Percentiles rank a stretch among this genome's conserved stretches.
phyloP scores from a whole-genome alignment of 805 yeast genomes.

The Starmerella scarabaei region DNA sequence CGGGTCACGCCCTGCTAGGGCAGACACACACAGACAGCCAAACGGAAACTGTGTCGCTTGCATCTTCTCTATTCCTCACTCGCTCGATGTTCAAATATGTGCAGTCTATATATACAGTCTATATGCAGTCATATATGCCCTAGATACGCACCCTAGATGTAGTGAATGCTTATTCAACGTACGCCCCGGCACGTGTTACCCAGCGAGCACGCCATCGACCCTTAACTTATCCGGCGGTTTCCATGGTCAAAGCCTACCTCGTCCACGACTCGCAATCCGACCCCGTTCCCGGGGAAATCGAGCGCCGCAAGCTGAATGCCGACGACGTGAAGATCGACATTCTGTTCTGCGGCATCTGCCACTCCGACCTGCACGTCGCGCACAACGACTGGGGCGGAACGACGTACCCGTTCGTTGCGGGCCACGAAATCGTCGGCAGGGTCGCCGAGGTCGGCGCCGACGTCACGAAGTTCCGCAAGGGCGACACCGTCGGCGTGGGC shows the following conservation, averaged over 20 bases:
- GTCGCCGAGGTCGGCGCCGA: conserved; percentile 41
- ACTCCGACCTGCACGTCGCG: conserved; percentile 43
- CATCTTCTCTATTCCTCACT: too few species aligned
- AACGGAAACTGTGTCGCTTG: too few species aligned
- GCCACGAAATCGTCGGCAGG: conserved; percentile 35
- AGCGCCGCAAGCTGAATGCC: conserved; percentile 15
- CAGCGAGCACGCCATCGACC: too few species aligned
- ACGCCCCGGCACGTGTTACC: too few species aligned
- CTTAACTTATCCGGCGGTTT: too few species aligned
- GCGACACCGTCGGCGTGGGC: conserved; percentile 73
- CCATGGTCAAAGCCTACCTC: conserved; percentile 8
- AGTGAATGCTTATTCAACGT: too few species aligned
- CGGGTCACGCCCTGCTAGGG: too few species aligned
- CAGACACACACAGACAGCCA: too few species aligned
- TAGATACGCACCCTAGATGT: too few species aligned
- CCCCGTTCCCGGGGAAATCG: conserved; percentile 9
- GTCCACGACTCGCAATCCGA: conserved; percentile 1
- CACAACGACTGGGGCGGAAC: conserved; percentile 39
- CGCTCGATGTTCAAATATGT: too few species aligned
- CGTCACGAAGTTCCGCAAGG: conserved; percentile 40
- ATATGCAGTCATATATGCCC: too few species aligned
- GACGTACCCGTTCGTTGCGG: conserved; percentile 32
- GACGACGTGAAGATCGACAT: conserved; percentile 27
- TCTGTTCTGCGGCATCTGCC: conserved; percentile 36
- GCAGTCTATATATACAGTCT: too few species aligned